Conservation (phyloP, 2,329 filamentous ascomycete genomes). For the Daldinia eschscholtzii region DNA sequence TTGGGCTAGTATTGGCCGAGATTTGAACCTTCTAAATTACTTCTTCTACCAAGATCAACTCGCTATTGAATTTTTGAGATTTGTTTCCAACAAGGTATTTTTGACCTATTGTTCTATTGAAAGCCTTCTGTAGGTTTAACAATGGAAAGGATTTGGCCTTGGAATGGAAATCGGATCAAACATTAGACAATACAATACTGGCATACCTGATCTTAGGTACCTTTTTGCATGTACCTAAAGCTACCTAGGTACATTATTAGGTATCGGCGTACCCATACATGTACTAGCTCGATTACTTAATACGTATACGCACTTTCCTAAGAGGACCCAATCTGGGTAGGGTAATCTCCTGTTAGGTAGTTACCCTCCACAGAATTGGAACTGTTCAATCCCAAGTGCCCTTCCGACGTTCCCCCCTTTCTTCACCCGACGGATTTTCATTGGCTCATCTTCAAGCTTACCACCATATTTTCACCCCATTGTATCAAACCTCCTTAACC, state of each 20-base stretch:
- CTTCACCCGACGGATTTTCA: slow-evolving; percentile 1
- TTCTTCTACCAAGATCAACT: slow-evolving; percentile 15
- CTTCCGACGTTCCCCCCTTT: slow-evolving; percentile 28
- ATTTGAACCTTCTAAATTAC: slow-evolving; percentile 16
- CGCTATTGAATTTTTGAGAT: background rate
- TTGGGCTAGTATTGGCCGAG: slow-evolving; percentile 24
- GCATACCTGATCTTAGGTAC: background rate
- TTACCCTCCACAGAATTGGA: slow-evolving; percentile 5
- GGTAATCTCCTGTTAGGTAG: slow-evolving; percentile 33
- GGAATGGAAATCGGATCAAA: background rate
- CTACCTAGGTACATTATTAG: background rate
- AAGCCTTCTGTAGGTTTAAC: background rate
- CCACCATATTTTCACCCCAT: slow-evolving; percentile 15
- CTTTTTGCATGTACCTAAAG: background rate
- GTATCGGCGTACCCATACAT: background rate
- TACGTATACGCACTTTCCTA: slow-evolving; percentile 10
- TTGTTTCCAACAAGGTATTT: background rate
- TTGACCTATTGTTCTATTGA: background rate
- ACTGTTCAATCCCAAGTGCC: slow-evolving; percentile 17
- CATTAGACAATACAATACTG: background rate
- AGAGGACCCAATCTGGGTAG: slow-evolving; percentile 25
- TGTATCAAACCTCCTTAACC: slow-evolving; percentile 16
- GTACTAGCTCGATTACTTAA: slow-evolving; percentile 11
- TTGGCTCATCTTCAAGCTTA: slow-evolving; percentile 26
- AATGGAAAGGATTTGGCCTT: background rate